These are phyloP conservation scores for Kwoniella botswanensis DNA, from an alignment of 768 basidiomycete species.

Conservation along the genomic window DNA sequence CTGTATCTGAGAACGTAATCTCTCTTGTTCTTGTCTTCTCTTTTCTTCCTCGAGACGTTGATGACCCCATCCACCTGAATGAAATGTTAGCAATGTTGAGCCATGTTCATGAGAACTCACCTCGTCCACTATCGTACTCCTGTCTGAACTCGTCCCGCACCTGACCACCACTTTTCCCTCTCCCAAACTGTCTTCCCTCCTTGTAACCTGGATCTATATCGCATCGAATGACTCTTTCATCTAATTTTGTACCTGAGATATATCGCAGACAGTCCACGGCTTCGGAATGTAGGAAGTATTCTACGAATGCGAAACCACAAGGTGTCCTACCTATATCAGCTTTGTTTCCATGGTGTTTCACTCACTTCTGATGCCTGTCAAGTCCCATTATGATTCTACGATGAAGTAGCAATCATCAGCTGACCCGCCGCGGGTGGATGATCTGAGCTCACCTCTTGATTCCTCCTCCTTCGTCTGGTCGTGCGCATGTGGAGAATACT, in stretches of 20 bases:
- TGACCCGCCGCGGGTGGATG: neutral
- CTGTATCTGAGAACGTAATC: slow-evolving; percentile 46
- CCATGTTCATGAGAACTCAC: slow-evolving; percentile 65
- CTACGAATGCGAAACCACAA: slow-evolving; percentile 59
- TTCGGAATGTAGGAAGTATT: slow-evolving; percentile 90
- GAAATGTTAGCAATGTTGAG: neutral
- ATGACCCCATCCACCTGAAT: slow-evolving; percentile 54
- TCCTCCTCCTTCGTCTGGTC: slow-evolving; percentile 54
- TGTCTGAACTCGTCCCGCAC: slow-evolving; percentile 94
- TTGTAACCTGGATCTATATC: slow-evolving; percentile 96
- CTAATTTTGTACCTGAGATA: slow-evolving; percentile 96
- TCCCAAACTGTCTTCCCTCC: slow-evolving; percentile 94
- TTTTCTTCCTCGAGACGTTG: slow-evolving; percentile 48
- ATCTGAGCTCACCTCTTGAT: slow-evolving; percentile 48
- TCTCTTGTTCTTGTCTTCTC: slow-evolving; percentile 46
- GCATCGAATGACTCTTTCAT: slow-evolving; percentile 97
- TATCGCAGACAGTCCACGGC: slow-evolving; percentile 91
- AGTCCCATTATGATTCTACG: slow-evolving; percentile 57
- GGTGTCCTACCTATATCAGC: slow-evolving; percentile 51
- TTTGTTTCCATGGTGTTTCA: neutral
- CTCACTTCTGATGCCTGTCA: slow-evolving; percentile 51
- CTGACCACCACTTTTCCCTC: slow-evolving; percentile 91
- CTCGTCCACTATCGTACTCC: slow-evolving; percentile 95
- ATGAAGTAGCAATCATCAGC: neutral
- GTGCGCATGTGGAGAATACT: slow-evolving; percentile 56